Evolutionary conservation across 2,329 filamentous ascomycete species (phyloP).

Genomic region (Furcasterigmium sp.): DNA sequence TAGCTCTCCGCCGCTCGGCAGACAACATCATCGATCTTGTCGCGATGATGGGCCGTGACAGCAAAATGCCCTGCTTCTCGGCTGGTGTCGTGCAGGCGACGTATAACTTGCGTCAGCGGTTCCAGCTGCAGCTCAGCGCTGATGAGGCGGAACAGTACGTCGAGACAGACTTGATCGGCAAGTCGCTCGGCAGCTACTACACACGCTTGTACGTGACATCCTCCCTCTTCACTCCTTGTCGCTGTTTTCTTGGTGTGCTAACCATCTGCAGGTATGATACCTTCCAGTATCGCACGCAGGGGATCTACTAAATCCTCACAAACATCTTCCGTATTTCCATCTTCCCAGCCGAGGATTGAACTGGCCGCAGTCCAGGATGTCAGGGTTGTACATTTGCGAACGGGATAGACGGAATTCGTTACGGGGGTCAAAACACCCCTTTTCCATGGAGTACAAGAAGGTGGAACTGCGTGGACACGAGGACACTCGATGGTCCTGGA

Average conservation of each 20-base stretch:
- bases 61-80: constrained; percentile 79
- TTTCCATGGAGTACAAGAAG: too few relatives aligned
- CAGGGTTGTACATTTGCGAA: too few relatives aligned
- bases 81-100: constrained; percentile 69
- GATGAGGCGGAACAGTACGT: constrained; percentile 79
- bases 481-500: too few relatives aligned
- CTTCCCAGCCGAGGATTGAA: too few relatives aligned
- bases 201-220: constrained; percentile 65
- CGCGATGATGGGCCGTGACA: constrained; percentile 77
- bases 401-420: too few relatives aligned
- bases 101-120: constrained; percentile 63
- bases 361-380: too few relatives aligned
- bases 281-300: constrained; percentile 83
- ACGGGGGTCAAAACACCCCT: too few relatives aligned
- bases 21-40: constrained; percentile 79
- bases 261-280: constrained; percentile 63
- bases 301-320: constrained; percentile 67
- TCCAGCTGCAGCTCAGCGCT: constrained; percentile 76
- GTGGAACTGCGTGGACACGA: too few relatives aligned
- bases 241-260: background rate
- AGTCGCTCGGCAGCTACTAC: constrained; percentile 82
- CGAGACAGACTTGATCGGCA: constrained; percentile 71
- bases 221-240: background rate
- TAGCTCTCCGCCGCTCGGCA: constrained; percentile 69
- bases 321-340: too few relatives aligned